Base-by-base conservation (phyloP, 345 rosid genomes). In the Leavenworthia alabamica region DNA sequence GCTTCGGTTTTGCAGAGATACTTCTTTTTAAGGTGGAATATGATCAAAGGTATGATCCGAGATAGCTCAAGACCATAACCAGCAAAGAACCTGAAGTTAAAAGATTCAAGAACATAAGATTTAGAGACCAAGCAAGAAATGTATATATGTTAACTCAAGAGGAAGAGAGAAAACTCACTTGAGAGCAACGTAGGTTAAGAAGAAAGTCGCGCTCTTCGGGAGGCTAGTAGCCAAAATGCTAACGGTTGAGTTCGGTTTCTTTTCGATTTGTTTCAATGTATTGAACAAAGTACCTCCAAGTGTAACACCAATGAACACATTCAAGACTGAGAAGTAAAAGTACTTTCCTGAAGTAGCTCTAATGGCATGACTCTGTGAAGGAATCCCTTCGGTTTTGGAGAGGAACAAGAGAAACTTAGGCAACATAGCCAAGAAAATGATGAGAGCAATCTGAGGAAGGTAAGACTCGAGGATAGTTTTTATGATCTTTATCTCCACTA, bases 21-120 rank as follows among this genome's bases (percentile, higher is more conserved):
- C 78, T 86, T 92, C 86, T 75, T 88, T 73, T 89, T 92, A 63
- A 88, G 11, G 62, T 88, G 95, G 72, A 62, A 92, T 64, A 92
- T 81, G 48, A 88, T 86, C 23, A 89, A 73, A 27, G 96, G 96
- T 49, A 86, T 76, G 17, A 92, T 12, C 44, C 93, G 90, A 11
- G 98, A 91, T 47, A 86, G 81, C 86, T 88, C 90, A 0, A 91
- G 92, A 42, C 96, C 98, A 37, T 84, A 88, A 15, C 96, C 93
- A 14, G 85, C 77, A 62, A 92, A 88, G 76, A 83, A 83, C 77
- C 98, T 92, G 79, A 56, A 27, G 33, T 65, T 6, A 42, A 60
- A 64, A 47, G 29, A 36, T 32, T 31, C 20, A 52, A 27, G 9
- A 28, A 54, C 27, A 45, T 23, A 43, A 13, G 66, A 10, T 16